Percentiles rank a stretch among this genome's conserved stretches.
These are phyloP conservation scores for Clonostachys solani DNA, from an alignment of 2,329 filamentous ascomycete genomes.

Conservation along the genomic window DNA sequence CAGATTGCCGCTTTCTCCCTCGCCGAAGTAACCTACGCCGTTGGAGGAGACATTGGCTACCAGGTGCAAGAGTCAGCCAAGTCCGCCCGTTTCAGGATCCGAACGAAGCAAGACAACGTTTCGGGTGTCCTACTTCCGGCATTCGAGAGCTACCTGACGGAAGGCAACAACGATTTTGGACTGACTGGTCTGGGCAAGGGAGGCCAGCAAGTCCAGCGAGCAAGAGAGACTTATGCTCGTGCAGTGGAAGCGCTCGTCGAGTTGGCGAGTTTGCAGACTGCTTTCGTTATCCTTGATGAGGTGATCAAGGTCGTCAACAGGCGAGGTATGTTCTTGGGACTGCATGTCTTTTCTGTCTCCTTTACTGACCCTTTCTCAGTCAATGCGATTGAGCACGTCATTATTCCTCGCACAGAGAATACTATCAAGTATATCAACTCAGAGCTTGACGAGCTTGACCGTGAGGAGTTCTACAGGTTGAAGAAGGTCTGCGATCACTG, in stretches of 20 bases:
- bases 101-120: constrained; percentile 97
- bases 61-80: constrained; percentile 97
- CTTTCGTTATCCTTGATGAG: constrained; percentile 96
- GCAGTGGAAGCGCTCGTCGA: constrained; percentile 96
- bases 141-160: constrained; percentile 86
- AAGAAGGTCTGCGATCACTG: constrained; percentile 61
- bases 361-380: constrained; percentile 44
- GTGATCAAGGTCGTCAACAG: constrained; percentile 99
- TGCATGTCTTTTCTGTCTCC: constrained; percentile 8
- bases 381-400: constrained; percentile 94
- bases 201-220: constrained; percentile 93
- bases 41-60: constrained; percentile 92
- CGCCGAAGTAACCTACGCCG: constrained; percentile 94
- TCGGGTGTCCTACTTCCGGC: constrained; percentile 91
- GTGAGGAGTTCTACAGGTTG: constrained; percentile 95
- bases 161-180: constrained; percentile 92
- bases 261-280: constrained; percentile 90
- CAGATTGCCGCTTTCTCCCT: constrained; percentile 97
- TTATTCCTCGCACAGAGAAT: constrained; percentile 96
- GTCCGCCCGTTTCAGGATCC: constrained; percentile 85
- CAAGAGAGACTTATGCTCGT: constrained; percentile 90
- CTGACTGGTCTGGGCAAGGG: constrained; percentile 95
- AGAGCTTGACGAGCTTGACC: constrained; percentile 92
- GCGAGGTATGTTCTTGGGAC: constrained; percentile 53
- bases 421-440: constrained; percentile 99